A percentile compares a stretch with the other conserved stretches of the same genome.
These are phyloP conservation scores for Candolleomyces efflorescens DNA, from an alignment of 768 basidiomycete genomes.

Conservation along the genomic window DNA sequence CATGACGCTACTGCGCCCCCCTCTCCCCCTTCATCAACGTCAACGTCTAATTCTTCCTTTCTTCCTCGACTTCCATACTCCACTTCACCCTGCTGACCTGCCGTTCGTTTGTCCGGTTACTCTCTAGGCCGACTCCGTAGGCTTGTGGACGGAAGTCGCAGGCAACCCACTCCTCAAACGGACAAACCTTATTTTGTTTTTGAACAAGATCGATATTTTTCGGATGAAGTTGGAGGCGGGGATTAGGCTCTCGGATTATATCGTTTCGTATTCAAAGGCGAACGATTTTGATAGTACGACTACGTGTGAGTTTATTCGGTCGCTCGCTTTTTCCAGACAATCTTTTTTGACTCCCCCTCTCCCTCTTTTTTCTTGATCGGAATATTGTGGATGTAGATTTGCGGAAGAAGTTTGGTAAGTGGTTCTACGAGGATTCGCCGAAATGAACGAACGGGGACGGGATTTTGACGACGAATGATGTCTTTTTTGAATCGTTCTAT, in stretches of 20 bases:
- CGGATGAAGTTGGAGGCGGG: conserved; percentile 62
- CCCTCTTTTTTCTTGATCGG: neutral
- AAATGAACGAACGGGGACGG: no score
- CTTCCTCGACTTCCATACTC: no score
- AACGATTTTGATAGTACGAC: conserved; percentile 69
- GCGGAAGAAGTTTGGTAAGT: conserved; percentile 38
- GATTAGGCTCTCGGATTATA: conserved; percentile 59
- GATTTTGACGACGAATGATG: no score
- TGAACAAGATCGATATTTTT: conserved; percentile 81
- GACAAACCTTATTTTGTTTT: conserved; percentile 73
- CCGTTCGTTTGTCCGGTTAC: neutral
- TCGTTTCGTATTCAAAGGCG: conserved; percentile 64
- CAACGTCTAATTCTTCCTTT: conserved; percentile 8
- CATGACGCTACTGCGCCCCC: no score
- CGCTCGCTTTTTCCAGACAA: neutral
- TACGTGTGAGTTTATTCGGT: conserved; percentile 28
- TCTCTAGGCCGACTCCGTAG: conserved; percentile 69
- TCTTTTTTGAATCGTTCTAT: no score
- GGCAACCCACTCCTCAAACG: conserved; percentile 65
- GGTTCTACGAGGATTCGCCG: neutral
- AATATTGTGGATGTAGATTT: conserved; percentile 9
- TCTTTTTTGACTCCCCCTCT: conserved; percentile 37
- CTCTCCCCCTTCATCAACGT: no score
- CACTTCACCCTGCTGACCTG: neutral
- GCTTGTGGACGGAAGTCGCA: conserved; percentile 71